A percentile compares a stretch with the other conserved stretches of the same genome.
These are phyloP conservation scores for Cucumis hystrix DNA, from an alignment of 306 rosid genomes.

Conservation along the genomic window DNA sequence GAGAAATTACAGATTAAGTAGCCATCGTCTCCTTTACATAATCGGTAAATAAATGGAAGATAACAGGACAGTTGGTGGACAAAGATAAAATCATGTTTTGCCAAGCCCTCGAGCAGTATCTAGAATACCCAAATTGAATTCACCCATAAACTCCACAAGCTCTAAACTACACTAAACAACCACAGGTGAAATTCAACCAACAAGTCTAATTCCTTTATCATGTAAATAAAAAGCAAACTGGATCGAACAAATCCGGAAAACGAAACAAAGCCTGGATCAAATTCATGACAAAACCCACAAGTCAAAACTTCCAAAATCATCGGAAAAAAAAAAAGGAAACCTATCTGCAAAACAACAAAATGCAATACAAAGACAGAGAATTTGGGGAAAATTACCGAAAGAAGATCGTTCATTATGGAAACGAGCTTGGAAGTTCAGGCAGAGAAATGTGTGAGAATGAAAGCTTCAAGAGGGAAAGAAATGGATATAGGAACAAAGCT, in stretches of 20 bases:
- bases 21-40: not conserved
- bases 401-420: conserved; percentile 80
- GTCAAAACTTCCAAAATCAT: not conserved
- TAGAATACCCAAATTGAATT: not conserved
- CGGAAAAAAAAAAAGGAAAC: not conserved
- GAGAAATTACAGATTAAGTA: not conserved
- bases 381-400: conserved; percentile 34
- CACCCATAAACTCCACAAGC: not conserved
- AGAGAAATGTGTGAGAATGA: not conserved
- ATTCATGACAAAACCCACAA: not conserved
- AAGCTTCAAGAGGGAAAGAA: not conserved
- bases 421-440: conserved; percentile 13
- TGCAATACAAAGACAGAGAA: not conserved
- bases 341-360: not conserved
- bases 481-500: not conserved
- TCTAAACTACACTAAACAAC: not conserved
- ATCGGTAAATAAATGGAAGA: not conserved
- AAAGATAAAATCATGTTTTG: not conserved
- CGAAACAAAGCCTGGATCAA: not conserved
- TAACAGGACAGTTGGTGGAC: not conserved
- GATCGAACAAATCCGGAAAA: not conserved
- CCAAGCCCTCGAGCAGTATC: not conserved
- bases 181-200: not conserved
- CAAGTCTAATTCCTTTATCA: not conserved
- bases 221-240: not conserved